A percentile compares a stretch with the other conserved stretches of the same genome.
Conservation (phyloP, 495 filamentous ascomycete species). For the Achaetomiella virescens region DNA sequence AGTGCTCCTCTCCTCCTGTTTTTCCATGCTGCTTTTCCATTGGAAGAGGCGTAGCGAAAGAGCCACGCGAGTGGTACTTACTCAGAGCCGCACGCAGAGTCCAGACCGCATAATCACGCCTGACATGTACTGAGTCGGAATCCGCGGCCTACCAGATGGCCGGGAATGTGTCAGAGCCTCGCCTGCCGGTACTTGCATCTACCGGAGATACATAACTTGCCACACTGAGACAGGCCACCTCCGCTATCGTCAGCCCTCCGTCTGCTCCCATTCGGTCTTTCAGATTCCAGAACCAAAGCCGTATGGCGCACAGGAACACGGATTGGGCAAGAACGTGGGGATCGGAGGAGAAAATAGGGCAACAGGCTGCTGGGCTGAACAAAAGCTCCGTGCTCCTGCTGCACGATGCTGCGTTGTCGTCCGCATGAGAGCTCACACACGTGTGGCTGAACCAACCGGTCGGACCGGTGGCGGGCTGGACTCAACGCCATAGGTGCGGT, state of each 20-base stretch:
- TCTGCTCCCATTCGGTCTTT: not conserved
- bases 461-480: not conserved
- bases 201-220: not conserved
- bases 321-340: too few relatives aligned
- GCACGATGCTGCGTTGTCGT: not conserved
- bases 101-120: not conserved
- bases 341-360: not conserved
- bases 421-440: not conserved
- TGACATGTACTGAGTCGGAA: not conserved
- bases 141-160: not conserved
- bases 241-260: not conserved
- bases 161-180: conserved; percentile 3
- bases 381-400: not conserved
- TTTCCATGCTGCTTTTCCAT: not conserved
- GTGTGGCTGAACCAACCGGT: not conserved
- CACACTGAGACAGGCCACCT: not conserved
- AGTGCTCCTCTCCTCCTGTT: not conserved
- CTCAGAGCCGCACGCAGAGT: not conserved
- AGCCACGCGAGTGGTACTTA: not conserved
- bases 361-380: not conserved
- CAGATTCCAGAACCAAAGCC: not conserved
- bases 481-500: conserved; percentile 3
- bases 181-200: not conserved
- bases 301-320: too few relatives aligned
- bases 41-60: not conserved